These are phyloP conservation scores for Penicillium manginii DNA, from an alignment of 495 filamentous ascomycete genomes.

Conservation along the genomic window DNA sequence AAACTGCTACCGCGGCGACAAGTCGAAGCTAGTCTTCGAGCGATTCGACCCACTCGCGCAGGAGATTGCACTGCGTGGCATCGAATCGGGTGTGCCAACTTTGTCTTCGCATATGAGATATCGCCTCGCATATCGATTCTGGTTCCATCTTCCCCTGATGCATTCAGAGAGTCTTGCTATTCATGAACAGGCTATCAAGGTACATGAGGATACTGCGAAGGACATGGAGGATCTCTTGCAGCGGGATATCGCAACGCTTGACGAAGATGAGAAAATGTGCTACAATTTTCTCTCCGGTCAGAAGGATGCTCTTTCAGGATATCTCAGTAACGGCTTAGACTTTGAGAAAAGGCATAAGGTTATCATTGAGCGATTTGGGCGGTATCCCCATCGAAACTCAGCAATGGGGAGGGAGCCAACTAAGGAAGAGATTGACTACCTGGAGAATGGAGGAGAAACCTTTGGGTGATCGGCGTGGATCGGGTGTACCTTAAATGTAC, in stretches of 20 bases:
- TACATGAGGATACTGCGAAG: conserved; percentile 24
- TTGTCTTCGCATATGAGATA: conserved; percentile 27
- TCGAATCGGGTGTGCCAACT: conserved; percentile 19
- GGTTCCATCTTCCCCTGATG: conserved; percentile 42
- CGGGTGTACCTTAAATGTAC: background rate
- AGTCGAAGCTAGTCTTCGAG: conserved; percentile 33
- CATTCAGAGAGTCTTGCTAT: conserved; percentile 33
- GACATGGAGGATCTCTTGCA: conserved; percentile 25
- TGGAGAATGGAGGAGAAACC: conserved; percentile 33
- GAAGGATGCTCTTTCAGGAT: conserved; percentile 13
- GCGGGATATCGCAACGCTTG: conserved; percentile 12
- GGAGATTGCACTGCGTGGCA: conserved; percentile 26
- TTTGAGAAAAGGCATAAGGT: conserved; percentile 33
- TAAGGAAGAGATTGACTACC: conserved; percentile 26
- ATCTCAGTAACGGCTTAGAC: conserved; percentile 17
- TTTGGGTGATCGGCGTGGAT: conserved; percentile 9
- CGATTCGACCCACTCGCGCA: conserved; percentile 35
- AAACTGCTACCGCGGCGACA: conserved; percentile 37
- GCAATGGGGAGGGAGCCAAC: conserved; percentile 26
- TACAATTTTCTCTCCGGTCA: conserved; percentile 15
- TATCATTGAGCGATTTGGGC: conserved; percentile 34
- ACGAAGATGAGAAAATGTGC: conserved; percentile 24
- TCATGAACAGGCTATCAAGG: conserved; percentile 28
- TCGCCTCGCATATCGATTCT: conserved; percentile 31
- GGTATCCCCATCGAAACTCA: conserved; percentile 32